Base-by-base conservation (phyloP, 352 stramenopile species). In the Phytopythium mirpurense region DNA sequence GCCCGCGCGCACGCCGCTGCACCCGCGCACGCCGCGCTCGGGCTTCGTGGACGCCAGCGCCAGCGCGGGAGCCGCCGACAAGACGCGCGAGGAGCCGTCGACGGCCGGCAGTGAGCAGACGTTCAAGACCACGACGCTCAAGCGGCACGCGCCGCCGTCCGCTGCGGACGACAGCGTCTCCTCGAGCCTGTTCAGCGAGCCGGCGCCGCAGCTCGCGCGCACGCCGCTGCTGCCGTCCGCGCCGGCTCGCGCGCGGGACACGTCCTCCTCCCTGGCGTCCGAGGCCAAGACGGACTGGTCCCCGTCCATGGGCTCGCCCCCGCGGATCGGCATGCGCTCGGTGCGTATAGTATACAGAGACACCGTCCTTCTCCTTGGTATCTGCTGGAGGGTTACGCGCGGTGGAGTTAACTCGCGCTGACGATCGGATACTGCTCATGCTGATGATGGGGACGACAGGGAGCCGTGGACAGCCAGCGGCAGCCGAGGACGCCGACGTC, bases 51-150 rank as follows among this genome's bases (percentile, higher is more conserved):
- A 44, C 15, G 48, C 35, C 19, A 54, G 49, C 41, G 60, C 73
- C 6, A n/a, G n/a, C n/a, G n/a, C n/a, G n/a, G n/a, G n/a, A n/a
- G 47, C 40, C 23, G 59, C 67, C 47, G 48, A 62, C 18, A 41
- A 43, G 31, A 60, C 65, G 47, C 23, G 45, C 45, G 29, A 40
- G 18, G 64, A 73, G 12, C 44, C 67, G 18, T 78, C 72, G 16
- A 72, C 85, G 14, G 65, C 78, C 14, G 68, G 57, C 27, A 74
- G 70, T 24, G 71, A 84, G 34, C 61, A 86, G 54, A 74, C 62
- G 5, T 89, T 91, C 65, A 86, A 87, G 67, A 91, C 81, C 14
- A 89, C 78, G 45, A 89, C 72, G 51, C 70, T 91, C 18, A 57
- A 72, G 41, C 60, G 72, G 12, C 62, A 73, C 18, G 58, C 64